Conservation (phyloP, 176 grass and related monocot genomes). For the Cenchrus americanus region DNA sequence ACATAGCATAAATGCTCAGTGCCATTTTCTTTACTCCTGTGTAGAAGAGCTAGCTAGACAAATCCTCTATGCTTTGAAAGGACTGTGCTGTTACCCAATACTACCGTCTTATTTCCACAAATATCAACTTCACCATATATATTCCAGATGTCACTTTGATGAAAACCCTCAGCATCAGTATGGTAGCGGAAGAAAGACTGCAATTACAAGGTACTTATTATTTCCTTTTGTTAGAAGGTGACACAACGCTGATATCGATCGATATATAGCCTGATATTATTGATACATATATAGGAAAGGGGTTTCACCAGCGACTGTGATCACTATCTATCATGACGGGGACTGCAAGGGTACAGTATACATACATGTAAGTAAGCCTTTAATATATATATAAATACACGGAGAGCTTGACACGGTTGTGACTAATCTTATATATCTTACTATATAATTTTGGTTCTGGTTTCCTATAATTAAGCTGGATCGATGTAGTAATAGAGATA, state of each 20-base stretch:
- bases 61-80: conserved; percentile 10
- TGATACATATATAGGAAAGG: conserved; percentile 42
- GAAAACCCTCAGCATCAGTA: background rate
- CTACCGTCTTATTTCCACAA: conserved; percentile 11
- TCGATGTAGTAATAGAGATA: conserved; percentile 58
- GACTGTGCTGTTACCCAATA: conserved; percentile 26
- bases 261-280: conserved; percentile 37
- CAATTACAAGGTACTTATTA: conserved; percentile 53
- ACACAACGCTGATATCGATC: conserved; percentile 37
- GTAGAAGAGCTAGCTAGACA: background rate
- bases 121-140: conserved; percentile 50
- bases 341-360: conserved; percentile 13
- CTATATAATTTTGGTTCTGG: conserved; percentile 28
- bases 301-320: conserved; percentile 35
- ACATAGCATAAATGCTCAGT: conserved; percentile 16
- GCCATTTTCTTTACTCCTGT: background rate
- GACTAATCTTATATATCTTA: conserved; percentile 44
- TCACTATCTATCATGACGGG: conserved; percentile 39
- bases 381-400: conserved; percentile 48
- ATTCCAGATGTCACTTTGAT: conserved; percentile 34
- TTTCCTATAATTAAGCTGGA: conserved; percentile 53
- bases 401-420: conserved; percentile 47
- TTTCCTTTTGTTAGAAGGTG: conserved; percentile 57
- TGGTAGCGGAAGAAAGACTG: conserved; percentile 35
- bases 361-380: conserved; percentile 67